Base-by-base conservation (phyloP, 2,329 filamentous ascomycete species). In the Diaporthe sp. region DNA sequence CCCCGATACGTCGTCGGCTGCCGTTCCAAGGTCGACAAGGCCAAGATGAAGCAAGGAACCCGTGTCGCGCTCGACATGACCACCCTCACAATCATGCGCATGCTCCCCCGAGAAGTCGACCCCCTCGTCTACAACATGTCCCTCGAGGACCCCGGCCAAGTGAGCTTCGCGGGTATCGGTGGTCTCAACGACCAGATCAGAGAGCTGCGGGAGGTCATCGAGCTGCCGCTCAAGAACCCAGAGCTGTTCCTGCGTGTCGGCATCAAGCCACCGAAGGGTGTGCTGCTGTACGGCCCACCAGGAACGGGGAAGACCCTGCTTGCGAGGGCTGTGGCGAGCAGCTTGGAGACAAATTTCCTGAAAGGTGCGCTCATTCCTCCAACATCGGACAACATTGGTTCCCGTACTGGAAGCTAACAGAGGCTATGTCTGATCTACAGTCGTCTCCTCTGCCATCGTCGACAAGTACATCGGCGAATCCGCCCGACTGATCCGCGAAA, bases 61-160 rank as follows among this genome's bases (percentile, higher is more conserved):
- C 95, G 97, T 82, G 97, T 99, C 73, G 96, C 97, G 47, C 93
- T 99, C 76, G 97, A 99, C 83, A 99, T 99, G 97, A 99, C 97
- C 71, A 99, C 97, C 28, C 94, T 99, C 80, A 99, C 97, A 77
- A 99, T 99, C 86, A 99, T 99, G 97, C 95, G 97, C 82, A 99
- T 99, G 97, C 90, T 99, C 63, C 97, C 97, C 76, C 94, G 97
- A 85, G 97, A 99, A 88, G 97, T 99, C 83, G 97, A 99, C 83
- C 97, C 97, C 28, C 90, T 99, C 80, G 97, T 99, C 80, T 99
- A 99, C 91, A 99, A 99, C 89, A 99, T 99, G 97, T 99, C 97
- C 28, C 87, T 99, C 81, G 97, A 99, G 85, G 97, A 99, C 84
- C 97, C 97, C 0, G 97, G 97, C 8, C 96, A 98, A 85, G 94